Evolutionary conservation across 768 basidiomycete species (phyloP).

Genomic region (Hydnomerulius pinastri): DNA sequence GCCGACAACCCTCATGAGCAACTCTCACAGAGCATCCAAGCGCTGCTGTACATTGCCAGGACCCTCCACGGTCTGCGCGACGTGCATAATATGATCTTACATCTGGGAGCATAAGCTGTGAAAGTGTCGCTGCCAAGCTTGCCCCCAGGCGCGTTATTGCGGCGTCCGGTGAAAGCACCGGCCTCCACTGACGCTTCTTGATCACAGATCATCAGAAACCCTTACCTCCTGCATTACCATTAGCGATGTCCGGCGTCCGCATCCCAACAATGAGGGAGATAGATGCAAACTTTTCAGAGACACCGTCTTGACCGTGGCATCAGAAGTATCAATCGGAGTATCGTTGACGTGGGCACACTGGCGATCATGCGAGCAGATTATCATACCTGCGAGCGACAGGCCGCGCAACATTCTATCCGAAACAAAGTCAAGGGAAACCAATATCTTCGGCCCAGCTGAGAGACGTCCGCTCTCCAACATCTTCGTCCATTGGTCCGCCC

Average conservation of each 20-base stretch:
- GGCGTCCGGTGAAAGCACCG: too few species aligned
- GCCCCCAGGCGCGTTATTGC: too few species aligned
- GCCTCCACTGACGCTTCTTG: too few species aligned
- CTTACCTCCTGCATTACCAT: too few species aligned
- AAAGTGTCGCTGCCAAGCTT: too few species aligned
- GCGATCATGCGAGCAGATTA: background rate
- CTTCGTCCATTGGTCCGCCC: slow-evolving; percentile 29
- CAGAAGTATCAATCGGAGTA: background rate
- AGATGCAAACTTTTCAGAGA: background rate
- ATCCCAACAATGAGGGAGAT: background rate
- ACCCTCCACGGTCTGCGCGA: background rate
- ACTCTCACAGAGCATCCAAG: background rate
- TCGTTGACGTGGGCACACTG: background rate
- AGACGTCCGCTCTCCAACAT: slow-evolving; percentile 21
- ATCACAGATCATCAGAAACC: too few species aligned
- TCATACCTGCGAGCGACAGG: background rate
- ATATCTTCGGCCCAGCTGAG: slow-evolving; percentile 30
- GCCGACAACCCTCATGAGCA: background rate
- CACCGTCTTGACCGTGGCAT: background rate
- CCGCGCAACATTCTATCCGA: background rate
- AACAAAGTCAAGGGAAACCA: slow-evolving; percentile 16
- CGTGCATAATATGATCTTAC: too few species aligned
- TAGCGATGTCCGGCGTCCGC: background rate
- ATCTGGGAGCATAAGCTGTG: too few species aligned
- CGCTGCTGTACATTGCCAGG: background rate